These are phyloP conservation scores for Heliamphora exappendiculata DNA, from an alignment of 148 eudicot species.

Conservation along the genomic window DNA sequence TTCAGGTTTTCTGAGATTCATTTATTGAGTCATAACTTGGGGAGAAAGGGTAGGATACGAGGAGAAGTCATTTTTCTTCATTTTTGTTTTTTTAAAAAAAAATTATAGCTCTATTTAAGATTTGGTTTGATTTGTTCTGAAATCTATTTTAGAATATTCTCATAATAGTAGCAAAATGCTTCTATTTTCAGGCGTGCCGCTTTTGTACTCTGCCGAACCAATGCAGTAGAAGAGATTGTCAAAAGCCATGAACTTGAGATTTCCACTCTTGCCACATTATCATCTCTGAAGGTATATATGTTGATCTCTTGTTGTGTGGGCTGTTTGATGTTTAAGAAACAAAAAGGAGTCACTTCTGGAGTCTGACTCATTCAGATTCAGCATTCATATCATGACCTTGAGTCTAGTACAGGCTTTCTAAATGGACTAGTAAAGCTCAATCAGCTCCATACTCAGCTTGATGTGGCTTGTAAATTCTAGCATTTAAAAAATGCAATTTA, in stretches of 20 bases:
- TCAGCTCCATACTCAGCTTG: neutral
- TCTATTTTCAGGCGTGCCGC: constrained; percentile 60
- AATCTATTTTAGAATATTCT: neutral
- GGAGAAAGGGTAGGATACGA: neutral
- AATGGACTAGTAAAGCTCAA: neutral
- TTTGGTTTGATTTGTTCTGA: neutral
- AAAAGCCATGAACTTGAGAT: constrained; percentile 55
- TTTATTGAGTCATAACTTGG: neutral
- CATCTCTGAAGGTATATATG: constrained; percentile 52
- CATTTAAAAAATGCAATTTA: neutral
- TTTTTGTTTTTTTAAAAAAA: too few species aligned
- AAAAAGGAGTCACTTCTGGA: neutral
- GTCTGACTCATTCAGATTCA: neutral
- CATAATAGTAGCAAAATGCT: neutral
- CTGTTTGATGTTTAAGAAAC: neutral
- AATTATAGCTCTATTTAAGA: neutral
- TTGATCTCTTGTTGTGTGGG: neutral
- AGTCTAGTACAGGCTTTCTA: neutral
- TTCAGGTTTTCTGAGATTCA: neutral
- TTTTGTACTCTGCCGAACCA: constrained; percentile 61
- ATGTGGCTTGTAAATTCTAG: neutral
- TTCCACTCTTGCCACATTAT: constrained; percentile 61
- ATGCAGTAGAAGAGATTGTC: constrained; percentile 32
- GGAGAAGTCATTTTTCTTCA: neutral
- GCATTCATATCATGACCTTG: too few species aligned